phyloP scores from a whole-genome alignment of 164 flowering plant genomes.

The Sedum album region DNA sequence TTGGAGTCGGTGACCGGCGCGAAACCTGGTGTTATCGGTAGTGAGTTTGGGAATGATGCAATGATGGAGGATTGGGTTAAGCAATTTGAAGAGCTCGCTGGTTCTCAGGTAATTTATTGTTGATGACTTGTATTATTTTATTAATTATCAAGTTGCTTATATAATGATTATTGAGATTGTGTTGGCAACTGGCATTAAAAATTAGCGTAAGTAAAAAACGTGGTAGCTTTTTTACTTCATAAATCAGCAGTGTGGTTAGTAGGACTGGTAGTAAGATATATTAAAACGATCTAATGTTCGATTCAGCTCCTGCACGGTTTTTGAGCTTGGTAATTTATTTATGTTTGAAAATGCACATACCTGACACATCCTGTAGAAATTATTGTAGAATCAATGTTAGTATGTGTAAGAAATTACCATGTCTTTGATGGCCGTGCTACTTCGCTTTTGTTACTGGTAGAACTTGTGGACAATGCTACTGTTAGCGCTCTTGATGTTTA shows the following conservation, averaged over 20 bases:
- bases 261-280: not conserved
- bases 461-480: not conserved
- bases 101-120: conserved; percentile 58
- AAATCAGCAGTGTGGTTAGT: not conserved
- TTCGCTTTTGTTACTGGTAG: not conserved
- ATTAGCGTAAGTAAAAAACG: not conserved
- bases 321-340: no score
- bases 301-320: not conserved
- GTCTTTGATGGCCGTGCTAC: not conserved
- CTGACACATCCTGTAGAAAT: not conserved
- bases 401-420: not conserved
- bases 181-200: not conserved
- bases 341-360: not conserved
- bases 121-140: not conserved
- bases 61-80: conserved; percentile 90
- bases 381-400: not conserved
- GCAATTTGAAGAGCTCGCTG: conserved; percentile 90
- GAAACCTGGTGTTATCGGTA: conserved; percentile 22
- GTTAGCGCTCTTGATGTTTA: not conserved
- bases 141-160: not conserved
- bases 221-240: not conserved
- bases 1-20: conserved; percentile 50
- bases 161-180: not conserved
- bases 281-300: not conserved
- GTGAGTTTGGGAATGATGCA: conserved; percentile 45